phyloP scores from a whole-genome alignment of 2,329 filamentous ascomycete genomes.

The Ophiocordyceps camponoti-floridani region DNA sequence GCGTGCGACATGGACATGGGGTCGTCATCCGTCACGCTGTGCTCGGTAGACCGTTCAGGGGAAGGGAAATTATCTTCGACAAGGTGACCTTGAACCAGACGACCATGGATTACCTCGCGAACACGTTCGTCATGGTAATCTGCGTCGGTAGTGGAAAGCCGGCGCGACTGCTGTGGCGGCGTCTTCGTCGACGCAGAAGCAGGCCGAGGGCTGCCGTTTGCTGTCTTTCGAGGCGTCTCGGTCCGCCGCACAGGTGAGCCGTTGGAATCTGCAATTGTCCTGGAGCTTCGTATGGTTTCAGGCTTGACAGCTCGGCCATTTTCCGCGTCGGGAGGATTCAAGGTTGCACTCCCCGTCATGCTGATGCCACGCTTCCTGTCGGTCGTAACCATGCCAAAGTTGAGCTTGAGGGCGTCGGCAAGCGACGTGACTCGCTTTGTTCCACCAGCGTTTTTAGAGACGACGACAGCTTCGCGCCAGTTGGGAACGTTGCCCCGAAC shows the following conservation, averaged over 20 bases:
- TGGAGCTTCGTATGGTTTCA: slow-evolving; percentile 9
- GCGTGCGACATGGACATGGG: slow-evolving; percentile 66
- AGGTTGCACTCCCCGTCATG: slow-evolving; percentile 65
- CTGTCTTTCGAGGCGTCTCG: slow-evolving; percentile 5
- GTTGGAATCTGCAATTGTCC: slow-evolving; percentile 21
- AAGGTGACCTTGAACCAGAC: slow-evolving; percentile 83
- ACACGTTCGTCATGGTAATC: slow-evolving; percentile 67
- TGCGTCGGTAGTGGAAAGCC: slow-evolving; percentile 17
- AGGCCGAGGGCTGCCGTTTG: slow-evolving; percentile 3
- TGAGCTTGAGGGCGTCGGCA: slow-evolving; percentile 88
- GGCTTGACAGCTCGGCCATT: slow-evolving; percentile 6
- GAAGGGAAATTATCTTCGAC: slow-evolving; percentile 88
- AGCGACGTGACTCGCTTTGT: slow-evolving; percentile 94
- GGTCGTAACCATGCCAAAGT: slow-evolving; percentile 91
- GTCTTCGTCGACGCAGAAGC: slow-evolving; percentile 5
- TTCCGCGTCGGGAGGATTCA: slow-evolving; percentile 26
- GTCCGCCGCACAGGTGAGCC: slow-evolving; percentile 22
- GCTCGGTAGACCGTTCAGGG: slow-evolving; percentile 51
- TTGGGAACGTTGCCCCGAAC: slow-evolving; percentile 73
- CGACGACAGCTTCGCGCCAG: slow-evolving; percentile 85
- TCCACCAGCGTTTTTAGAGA: slow-evolving; percentile 94
- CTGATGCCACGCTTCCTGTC: slow-evolving; percentile 53
- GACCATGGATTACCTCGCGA: slow-evolving; percentile 77
- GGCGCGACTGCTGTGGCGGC: slow-evolving; percentile 9
- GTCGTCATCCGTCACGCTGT: slow-evolving; percentile 51